phyloP scores from a whole-genome alignment of 768 basidiomycete species.

The Pholiota microspora region DNA sequence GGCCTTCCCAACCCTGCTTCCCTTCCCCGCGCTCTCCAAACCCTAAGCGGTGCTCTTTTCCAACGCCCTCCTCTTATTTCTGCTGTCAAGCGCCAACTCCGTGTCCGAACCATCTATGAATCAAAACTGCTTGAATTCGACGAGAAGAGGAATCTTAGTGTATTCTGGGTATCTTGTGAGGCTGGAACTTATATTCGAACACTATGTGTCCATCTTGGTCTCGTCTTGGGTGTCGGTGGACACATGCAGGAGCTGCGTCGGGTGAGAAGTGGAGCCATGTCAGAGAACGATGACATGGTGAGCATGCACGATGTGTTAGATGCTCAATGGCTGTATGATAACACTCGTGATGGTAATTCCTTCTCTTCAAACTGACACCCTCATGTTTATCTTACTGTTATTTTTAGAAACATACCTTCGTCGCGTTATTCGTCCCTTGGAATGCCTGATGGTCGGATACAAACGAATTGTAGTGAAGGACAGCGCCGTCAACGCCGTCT shows the following conservation, averaged over 20 bases:
- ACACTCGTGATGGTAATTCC: slow-evolving; percentile 85
- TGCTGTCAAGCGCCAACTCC: slow-evolving; percentile 96
- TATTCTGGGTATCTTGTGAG: slow-evolving; percentile 99
- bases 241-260: slow-evolving; percentile 99
- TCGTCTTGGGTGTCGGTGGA: slow-evolving; percentile 95
- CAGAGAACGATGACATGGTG: slow-evolving; percentile 97
- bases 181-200: slow-evolving; percentile 97
- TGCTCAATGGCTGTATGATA: slow-evolving; percentile 98
- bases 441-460: slow-evolving; percentile 92
- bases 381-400: background rate
- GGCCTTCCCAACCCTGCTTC: slow-evolving; percentile 77
- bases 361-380: background rate
- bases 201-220: slow-evolving; percentile 93
- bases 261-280: slow-evolving; percentile 93
- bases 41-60: slow-evolving; percentile 96
- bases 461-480: slow-evolving; percentile 99
- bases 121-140: slow-evolving; percentile 96
- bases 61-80: slow-evolving; percentile 99
- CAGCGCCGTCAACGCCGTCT: slow-evolving; percentile 97
- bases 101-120: slow-evolving; percentile 96
- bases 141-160: slow-evolving; percentile 92
- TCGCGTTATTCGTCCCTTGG: slow-evolving; percentile 90
- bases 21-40: slow-evolving; percentile 92
- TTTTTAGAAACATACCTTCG: slow-evolving; percentile 87
- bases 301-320: slow-evolving; percentile 99